These are phyloP conservation scores for Hortiboletus flavorubellus DNA, from an alignment of 768 basidiomycete genomes.

Conservation along the genomic window DNA sequence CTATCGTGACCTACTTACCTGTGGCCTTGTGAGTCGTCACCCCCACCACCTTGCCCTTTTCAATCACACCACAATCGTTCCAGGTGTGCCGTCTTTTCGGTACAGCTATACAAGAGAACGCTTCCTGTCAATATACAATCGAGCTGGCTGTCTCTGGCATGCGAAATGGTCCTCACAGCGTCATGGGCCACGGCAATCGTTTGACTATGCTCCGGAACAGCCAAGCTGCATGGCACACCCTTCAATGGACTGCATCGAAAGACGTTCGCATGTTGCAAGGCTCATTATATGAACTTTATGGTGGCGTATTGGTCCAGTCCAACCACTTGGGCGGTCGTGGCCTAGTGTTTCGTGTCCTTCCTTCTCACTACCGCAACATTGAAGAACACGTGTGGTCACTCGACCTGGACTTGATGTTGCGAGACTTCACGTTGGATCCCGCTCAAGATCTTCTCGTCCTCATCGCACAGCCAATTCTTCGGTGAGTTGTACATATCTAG, in stretches of 20 bases:
- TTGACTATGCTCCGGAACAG: slow-evolving; percentile 38
- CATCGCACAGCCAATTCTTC: slow-evolving; percentile 36
- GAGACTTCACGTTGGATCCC: slow-evolving; percentile 66
- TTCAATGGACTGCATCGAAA: slow-evolving; percentile 33
- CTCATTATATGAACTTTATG: slow-evolving; percentile 55
- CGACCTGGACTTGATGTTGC: slow-evolving; percentile 35
- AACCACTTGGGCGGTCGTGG: slow-evolving; percentile 16
- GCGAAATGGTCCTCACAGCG: slow-evolving; percentile 35
- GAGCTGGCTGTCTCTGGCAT: slow-evolving; percentile 45
- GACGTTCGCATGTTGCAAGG: slow-evolving; percentile 41
- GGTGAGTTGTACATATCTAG: slow-evolving; percentile 27
- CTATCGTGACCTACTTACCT: slow-evolving; percentile 27
- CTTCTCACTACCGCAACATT: slow-evolving; percentile 48
- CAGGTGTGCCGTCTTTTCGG: slow-evolving; percentile 37
- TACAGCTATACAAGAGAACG: slow-evolving; percentile 26
- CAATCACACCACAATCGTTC: not conserved
- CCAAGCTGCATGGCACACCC: slow-evolving; percentile 38
- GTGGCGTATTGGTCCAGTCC: slow-evolving; percentile 51
- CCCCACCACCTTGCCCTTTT: not conserved
- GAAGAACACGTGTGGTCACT: slow-evolving; percentile 44
- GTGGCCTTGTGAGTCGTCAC: slow-evolving; percentile 22
- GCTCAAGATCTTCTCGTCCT: slow-evolving; percentile 61
- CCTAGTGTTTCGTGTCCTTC: slow-evolving; percentile 46
- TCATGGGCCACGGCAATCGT: slow-evolving; percentile 30
- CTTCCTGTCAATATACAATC: slow-evolving; percentile 40